Conservation (phyloP, 23 red algal species). For the Agarophyton chilense region DNA sequence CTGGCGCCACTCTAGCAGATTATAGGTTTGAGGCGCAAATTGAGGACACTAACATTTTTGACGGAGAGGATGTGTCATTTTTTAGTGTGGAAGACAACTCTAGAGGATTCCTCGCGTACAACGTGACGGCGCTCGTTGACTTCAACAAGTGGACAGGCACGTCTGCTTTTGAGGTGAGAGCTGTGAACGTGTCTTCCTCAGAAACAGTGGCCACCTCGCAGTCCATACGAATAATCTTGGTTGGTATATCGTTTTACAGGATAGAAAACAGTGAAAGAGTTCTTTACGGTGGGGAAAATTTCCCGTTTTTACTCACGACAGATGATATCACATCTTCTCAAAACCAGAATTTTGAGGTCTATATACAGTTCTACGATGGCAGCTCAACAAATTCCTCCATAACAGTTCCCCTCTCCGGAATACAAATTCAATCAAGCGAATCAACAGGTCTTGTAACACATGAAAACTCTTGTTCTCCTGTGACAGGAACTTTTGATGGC, state of each 20-base stretch:
- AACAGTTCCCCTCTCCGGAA: constrained; percentile 7
- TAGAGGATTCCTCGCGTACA: constrained; percentile 22
- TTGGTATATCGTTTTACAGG: constrained; percentile 51
- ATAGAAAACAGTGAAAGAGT: background rate
- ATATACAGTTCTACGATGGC: constrained; percentile 70
- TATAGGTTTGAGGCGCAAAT: constrained; percentile 22
- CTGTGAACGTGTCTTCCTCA: constrained; percentile 33
- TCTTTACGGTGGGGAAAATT: constrained; percentile 24
- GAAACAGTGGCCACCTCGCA: constrained; percentile 30
- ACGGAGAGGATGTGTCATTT: constrained; percentile 19
- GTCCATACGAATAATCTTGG: constrained; percentile 27
- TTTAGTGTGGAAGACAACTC: constrained; percentile 34
- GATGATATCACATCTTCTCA: background rate
- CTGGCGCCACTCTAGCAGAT: constrained; percentile 7
- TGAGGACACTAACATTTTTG: constrained; percentile 9
- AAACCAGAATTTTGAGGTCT: constrained; percentile 30
- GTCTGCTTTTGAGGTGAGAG: constrained; percentile 28
- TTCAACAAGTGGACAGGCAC: constrained; percentile 53
- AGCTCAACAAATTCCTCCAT: constrained; percentile 38
- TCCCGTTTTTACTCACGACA: background rate
- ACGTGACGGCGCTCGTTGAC: constrained; percentile 54
- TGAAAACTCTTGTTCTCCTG: constrained; percentile 5
- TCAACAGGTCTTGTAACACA: background rate
- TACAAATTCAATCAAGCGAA: background rate
- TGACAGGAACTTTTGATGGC: constrained; percentile 44